Conservation (phyloP, 1,284 basidiomycete genomes). For the Ceratobasidium sp. region DNA sequence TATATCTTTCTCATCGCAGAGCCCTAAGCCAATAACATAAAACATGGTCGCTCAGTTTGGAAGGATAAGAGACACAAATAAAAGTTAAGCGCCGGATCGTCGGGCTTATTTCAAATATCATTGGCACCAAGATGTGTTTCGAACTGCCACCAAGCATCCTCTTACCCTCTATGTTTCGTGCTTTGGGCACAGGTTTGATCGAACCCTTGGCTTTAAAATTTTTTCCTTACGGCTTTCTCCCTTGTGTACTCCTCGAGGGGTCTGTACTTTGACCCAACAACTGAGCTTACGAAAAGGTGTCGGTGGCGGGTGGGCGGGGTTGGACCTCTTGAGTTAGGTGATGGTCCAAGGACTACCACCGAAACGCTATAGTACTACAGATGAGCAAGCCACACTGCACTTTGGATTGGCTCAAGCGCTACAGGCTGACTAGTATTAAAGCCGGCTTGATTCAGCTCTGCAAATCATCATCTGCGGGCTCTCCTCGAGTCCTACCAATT, state of each 20-base stretch:
- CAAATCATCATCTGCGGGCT: slow-evolving; percentile 3
- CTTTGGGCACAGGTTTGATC: background rate
- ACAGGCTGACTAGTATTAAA: slow-evolving; percentile 11
- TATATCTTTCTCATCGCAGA: slow-evolving; percentile 96
- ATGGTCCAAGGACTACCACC: background rate
- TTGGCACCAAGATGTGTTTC: background rate
- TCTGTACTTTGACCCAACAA: background rate
- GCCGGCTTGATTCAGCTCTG: slow-evolving; percentile 9
- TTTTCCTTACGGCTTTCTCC: too few relatives aligned
- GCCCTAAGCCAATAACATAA: slow-evolving; percentile 90
- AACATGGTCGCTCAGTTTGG: slow-evolving; percentile 70
- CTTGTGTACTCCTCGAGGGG: too few relatives aligned
- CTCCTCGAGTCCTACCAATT: background rate
- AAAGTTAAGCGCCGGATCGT: slow-evolving; percentile 14
- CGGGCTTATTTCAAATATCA: background rate
- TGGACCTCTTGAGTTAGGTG: background rate
- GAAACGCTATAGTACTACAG: background rate
- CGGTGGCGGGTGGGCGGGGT: background rate
- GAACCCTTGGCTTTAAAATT: too few relatives aligned
- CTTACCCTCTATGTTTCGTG: too few relatives aligned
- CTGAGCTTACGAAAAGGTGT: background rate
- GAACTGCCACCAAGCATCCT: too few relatives aligned
- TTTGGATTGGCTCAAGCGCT: slow-evolving; percentile 11
- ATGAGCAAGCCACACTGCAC: background rate
- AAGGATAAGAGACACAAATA: slow-evolving; percentile 4